Evolutionary conservation across 306 rosid species (phyloP).

Genomic region (Cicer pinnatifidum): DNA sequence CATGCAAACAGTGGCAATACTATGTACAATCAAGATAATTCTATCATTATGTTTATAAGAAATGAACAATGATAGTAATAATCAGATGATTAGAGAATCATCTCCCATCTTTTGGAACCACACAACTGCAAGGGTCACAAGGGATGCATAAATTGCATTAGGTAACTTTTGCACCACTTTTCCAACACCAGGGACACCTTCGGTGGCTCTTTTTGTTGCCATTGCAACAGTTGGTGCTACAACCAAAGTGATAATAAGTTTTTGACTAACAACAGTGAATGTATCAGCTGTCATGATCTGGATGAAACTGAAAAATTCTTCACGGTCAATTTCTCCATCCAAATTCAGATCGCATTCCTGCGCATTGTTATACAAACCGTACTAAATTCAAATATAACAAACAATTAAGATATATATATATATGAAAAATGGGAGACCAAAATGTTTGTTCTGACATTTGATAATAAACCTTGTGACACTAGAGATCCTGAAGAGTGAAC

Average conservation of each 20-base stretch:
- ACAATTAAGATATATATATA: background rate
- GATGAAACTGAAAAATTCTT: slow-evolving; percentile 68
- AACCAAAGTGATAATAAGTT: slow-evolving; percentile 69
- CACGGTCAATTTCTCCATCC: slow-evolving; percentile 61
- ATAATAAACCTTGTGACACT: background rate
- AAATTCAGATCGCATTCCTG: slow-evolving; percentile 66
- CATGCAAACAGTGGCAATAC: slow-evolving; percentile 8
- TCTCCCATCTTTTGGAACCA: slow-evolving; percentile 53
- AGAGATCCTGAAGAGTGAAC: background rate
- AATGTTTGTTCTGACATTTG: background rate
- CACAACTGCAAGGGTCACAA: slow-evolving; percentile 63
- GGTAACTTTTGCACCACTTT: slow-evolving; percentile 74
- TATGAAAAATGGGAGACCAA: background rate
- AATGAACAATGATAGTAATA: background rate
- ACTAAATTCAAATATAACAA: slow-evolving; percentile 11
- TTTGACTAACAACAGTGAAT: slow-evolving; percentile 60
- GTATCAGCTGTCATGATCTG: slow-evolving; percentile 62
- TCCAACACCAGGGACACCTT: slow-evolving; percentile 86
- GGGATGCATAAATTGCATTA: slow-evolving; percentile 70
- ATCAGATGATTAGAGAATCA: slow-evolving; percentile 29
- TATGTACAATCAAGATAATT: slow-evolving; percentile 34
- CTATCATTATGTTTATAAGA: slow-evolving; percentile 23
- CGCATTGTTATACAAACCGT: slow-evolving; percentile 35
- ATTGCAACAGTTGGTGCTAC: slow-evolving; percentile 84
- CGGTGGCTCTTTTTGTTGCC: slow-evolving; percentile 84